phyloP scores from a whole-genome alignment of 225 moss, liverwort and hornwort species.

The Polytrichum formosum region DNA sequence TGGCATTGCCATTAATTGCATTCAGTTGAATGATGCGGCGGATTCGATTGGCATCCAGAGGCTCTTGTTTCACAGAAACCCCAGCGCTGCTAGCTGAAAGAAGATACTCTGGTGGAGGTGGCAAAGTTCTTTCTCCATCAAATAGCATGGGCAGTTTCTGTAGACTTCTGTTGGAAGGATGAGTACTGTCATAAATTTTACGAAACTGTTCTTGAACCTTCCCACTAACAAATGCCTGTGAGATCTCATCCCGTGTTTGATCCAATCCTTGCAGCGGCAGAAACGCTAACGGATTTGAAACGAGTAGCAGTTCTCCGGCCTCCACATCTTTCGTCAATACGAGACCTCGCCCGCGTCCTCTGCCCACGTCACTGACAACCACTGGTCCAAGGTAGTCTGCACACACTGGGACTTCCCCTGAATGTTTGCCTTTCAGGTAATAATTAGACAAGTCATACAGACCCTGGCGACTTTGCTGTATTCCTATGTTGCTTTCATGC shows the following conservation, averaged over 20 bases:
- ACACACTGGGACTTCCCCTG: conserved; percentile 53
- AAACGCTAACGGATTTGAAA: conserved; percentile 74
- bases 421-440: conserved; percentile 61
- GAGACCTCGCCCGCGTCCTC: conserved; percentile 64
- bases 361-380: conserved; percentile 42
- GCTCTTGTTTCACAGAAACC: conserved; percentile 20
- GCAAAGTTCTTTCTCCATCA: conserved; percentile 35
- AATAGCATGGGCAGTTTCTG: conserved; percentile 52
- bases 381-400: conserved; percentile 78
- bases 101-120: conserved; percentile 49
- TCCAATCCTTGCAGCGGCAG: conserved; percentile 29
- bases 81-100: conserved; percentile 26
- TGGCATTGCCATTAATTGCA: conserved; percentile 65
- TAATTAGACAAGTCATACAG: conserved; percentile 75
- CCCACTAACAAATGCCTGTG: conserved; percentile 42
- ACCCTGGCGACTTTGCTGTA: conserved; percentile 73
- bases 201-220: conserved; percentile 50
- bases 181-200: conserved; percentile 36
- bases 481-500: conserved; percentile 53
- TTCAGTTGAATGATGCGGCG: conserved; percentile 55
- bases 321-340: conserved; percentile 66
- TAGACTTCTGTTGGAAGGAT: conserved; percentile 42
- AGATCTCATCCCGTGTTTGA: conserved; percentile 24
- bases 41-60: conserved; percentile 48
- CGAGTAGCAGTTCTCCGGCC: conserved; percentile 73